These are phyloP conservation scores for Geotrichum ghanense DNA, from an alignment of 805 yeast species.

Conservation along the genomic window DNA sequence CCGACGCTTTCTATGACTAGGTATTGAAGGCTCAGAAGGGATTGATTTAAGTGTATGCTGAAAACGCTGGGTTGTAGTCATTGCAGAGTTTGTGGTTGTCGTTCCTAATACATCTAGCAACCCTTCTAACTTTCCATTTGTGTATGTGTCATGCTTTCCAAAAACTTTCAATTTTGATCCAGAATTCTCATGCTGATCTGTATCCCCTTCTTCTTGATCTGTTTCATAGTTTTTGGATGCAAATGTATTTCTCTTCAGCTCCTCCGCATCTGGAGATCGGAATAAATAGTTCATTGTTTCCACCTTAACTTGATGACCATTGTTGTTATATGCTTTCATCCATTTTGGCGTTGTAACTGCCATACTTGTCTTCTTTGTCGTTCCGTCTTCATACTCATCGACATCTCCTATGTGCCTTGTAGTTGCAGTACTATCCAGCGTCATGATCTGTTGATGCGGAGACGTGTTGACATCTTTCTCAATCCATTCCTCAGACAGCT, in stretches of 20 bases:
- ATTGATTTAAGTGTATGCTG: not conserved
- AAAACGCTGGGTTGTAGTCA: not conserved
- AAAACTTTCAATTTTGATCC: conserved; percentile 15
- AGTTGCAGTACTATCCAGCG: too few relatives aligned
- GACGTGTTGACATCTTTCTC: too few relatives aligned
- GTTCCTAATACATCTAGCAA: conserved; percentile 14
- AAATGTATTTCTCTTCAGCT: not conserved
- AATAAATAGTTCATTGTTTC: not conserved
- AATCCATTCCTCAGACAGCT: too few relatives aligned
- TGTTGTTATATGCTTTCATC: not conserved
- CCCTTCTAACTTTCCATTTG: conserved; percentile 18
- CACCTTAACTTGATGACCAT: not conserved
- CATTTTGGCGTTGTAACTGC: not conserved
- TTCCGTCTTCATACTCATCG: not conserved
- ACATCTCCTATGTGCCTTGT: too few relatives aligned
- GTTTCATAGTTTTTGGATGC: not conserved
- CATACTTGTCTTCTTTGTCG: not conserved
- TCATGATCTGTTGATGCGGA: too few relatives aligned
- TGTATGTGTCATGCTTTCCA: conserved; percentile 19
- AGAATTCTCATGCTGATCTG: too few relatives aligned
- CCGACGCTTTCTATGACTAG: conserved; percentile 1
- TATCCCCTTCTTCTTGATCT: not conserved
- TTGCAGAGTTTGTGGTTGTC: not conserved
- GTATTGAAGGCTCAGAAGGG: conserved; percentile 3
- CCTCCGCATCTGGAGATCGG: not conserved